These are phyloP conservation scores for Verticillium isaacii DNA, from an alignment of 2,329 filamentous ascomycete species.

Conservation along the genomic window DNA sequence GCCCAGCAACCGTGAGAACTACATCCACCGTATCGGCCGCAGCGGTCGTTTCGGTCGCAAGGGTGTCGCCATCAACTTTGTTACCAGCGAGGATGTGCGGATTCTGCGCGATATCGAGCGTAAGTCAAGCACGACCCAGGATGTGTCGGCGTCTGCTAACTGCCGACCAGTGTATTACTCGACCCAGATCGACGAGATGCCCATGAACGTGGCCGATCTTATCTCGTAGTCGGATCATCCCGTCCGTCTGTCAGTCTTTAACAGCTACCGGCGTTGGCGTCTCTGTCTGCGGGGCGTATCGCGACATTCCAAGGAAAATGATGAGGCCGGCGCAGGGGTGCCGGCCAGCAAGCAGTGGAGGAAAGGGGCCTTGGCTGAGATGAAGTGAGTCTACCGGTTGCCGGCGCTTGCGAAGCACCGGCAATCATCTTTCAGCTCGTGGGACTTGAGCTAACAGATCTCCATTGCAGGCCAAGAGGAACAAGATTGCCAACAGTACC, in stretches of 20 bases:
- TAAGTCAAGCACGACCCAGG: slow-evolving; percentile 39
- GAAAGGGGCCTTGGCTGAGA: slow-evolving; percentile 11
- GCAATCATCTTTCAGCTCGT: not conserved
- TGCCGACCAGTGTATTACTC: slow-evolving; percentile 73
- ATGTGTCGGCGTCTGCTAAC: slow-evolving; percentile 25
- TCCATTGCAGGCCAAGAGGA: not conserved
- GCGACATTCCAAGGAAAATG: slow-evolving; percentile 10
- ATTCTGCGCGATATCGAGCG: slow-evolving; percentile 95
- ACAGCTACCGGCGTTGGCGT: slow-evolving; percentile 10
- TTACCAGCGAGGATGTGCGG: slow-evolving; percentile 95
- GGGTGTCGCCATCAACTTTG: slow-evolving; percentile 99
- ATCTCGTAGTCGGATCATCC: slow-evolving; percentile 33
- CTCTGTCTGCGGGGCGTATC: not conserved
- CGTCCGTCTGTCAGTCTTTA: not conserved
- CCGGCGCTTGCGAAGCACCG: not conserved
- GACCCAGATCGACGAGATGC: slow-evolving; percentile 97
- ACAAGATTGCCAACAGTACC: not conserved
- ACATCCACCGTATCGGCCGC: slow-evolving; percentile 96
- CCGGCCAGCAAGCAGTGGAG: slow-evolving; percentile 10
- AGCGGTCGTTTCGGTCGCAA: slow-evolving; percentile 95
- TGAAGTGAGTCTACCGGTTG: slow-evolving; percentile 5
- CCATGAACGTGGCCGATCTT: slow-evolving; percentile 80
- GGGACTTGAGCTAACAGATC: not conserved
- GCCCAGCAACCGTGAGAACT: slow-evolving; percentile 98
- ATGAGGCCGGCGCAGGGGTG: slow-evolving; percentile 2